Conservation (phyloP, 2,329 filamentous ascomycete genomes). For the Escovopsis sp. region DNA sequence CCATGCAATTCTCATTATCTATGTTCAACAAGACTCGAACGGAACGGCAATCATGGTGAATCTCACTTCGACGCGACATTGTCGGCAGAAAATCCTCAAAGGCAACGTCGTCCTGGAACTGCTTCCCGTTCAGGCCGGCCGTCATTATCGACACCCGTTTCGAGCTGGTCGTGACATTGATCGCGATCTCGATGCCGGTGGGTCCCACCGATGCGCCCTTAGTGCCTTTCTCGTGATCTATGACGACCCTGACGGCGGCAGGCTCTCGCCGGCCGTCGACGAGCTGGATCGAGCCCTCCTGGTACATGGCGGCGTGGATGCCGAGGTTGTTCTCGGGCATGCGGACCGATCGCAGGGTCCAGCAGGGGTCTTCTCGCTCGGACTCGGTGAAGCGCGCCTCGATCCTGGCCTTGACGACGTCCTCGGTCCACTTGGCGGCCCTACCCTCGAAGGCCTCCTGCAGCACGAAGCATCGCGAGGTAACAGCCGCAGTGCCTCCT, state of each 20-base stretch:
- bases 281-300: conserved; percentile 48
- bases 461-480: conserved; percentile 54
- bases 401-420: conserved; percentile 71
- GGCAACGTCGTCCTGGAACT: conserved; percentile 59
- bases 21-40: too few relatives aligned
- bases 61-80: conserved; percentile 56
- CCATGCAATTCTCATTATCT: too few relatives aligned
- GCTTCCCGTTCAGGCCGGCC: conserved; percentile 50
- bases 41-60: background rate
- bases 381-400: conserved; percentile 70
- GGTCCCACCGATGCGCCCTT: conserved; percentile 50
- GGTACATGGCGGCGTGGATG: conserved; percentile 53
- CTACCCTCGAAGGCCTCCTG: conserved; percentile 65
- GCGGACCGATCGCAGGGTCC: conserved; percentile 60
- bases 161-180: conserved; percentile 44
- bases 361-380: conserved; percentile 68
- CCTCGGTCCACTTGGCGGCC: conserved; percentile 63
- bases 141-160: conserved; percentile 34
- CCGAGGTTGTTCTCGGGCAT: conserved; percentile 45
- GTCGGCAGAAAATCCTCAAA: conserved; percentile 59
- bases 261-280: conserved; percentile 50
- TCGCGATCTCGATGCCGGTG: conserved; percentile 56
- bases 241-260: conserved; percentile 54
- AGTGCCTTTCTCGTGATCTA: conserved; percentile 53
- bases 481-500: conserved; percentile 27